Base-by-base conservation (phyloP, 306 rosid genomes). In the Mimosa bimucronata region DNA sequence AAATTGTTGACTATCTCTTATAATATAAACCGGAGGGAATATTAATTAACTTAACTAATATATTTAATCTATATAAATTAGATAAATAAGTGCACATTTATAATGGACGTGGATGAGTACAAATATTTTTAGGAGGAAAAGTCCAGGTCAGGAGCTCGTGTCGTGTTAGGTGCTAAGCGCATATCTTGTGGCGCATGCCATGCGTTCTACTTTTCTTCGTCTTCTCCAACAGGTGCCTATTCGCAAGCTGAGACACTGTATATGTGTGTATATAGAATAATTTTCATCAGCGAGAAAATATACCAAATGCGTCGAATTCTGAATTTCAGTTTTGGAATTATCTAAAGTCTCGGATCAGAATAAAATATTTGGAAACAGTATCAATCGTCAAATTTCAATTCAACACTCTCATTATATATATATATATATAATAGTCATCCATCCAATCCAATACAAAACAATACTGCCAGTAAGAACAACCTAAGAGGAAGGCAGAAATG, bases 401-500 rank as follows among this genome's bases (percentile, higher is more conserved):
- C 2, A 1, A 3, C 23, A 13, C 15, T 2, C 7, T 10, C 48
- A 6, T 64, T 42, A 29, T 26, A 23, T 11, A 45, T 13, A 15
- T 15, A 46, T 15, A 6, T 19, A 50, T 9, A 55, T 9, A n/a
- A n/a, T 55, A 55, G 28, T 55, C 61, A 55, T 55, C 25, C 4
- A 2, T 46, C 57, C 62, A 53, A 5, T n/a, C 53, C 53, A 46
- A 46, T 15, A 46, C 10, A 7, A 14, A 2, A 7, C 8, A n/a
- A 0, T 1, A 8, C 62, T 55, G 29, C 15, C 2, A 58, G 30
- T 23, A 46, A 25, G 19, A 9, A 31, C 41, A 4, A 8, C 55
- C 53, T 16, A 34, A 7, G 23, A 3, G 31, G n/a, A 0, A 18
- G 9, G n/a, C n/a, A n/a, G n/a, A 19, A 9, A 90, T 92, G 97